phyloP scores from a whole-genome alignment of 2,329 filamentous ascomycete species.

The Ceratocystis papillata region DNA sequence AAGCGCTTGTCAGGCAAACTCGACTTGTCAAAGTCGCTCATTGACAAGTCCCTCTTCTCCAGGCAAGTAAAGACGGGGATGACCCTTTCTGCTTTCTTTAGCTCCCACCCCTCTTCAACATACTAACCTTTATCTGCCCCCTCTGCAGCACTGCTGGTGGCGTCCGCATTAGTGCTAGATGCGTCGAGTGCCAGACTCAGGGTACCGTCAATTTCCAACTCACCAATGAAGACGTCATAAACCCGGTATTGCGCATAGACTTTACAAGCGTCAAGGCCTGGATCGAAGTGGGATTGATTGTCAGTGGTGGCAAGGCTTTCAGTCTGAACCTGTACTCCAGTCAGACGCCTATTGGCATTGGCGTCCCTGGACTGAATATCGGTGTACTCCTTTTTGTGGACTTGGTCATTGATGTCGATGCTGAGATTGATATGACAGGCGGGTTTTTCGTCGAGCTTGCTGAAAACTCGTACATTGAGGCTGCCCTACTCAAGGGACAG shows the following conservation, averaged over 20 bases:
- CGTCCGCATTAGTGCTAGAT: constrained; percentile 32
- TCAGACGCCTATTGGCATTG: constrained; percentile 36
- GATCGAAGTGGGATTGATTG: constrained; percentile 39
- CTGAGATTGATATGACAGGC: constrained; percentile 41
- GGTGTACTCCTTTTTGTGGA: constrained; percentile 42
- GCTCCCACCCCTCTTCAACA: neutral
- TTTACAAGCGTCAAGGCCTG: constrained; percentile 44
- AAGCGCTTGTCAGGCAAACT: constrained; percentile 26
- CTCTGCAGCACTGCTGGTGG: constrained; percentile 19
- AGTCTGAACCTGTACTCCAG: constrained; percentile 41
- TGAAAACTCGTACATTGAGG: constrained; percentile 34
- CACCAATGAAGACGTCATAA: constrained; percentile 33
- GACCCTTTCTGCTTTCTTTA: neutral
- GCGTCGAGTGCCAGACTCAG: constrained; percentile 41
- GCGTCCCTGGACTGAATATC: constrained; percentile 36
- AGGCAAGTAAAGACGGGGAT: neutral
- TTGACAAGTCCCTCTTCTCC: constrained; percentile 8
- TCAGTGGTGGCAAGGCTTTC: constrained; percentile 40
- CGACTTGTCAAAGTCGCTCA: constrained; percentile 14
- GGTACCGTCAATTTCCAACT: constrained; percentile 39
- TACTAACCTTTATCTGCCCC: neutral
- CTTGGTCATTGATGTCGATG: constrained; percentile 41
- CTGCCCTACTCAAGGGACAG: constrained; percentile 36
- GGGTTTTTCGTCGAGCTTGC: constrained; percentile 43
- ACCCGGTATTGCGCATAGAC: constrained; percentile 37